Evolutionary conservation across 176 grass and related monocot genomes (phyloP).

Genomic region (Aegilops tauschii): DNA sequence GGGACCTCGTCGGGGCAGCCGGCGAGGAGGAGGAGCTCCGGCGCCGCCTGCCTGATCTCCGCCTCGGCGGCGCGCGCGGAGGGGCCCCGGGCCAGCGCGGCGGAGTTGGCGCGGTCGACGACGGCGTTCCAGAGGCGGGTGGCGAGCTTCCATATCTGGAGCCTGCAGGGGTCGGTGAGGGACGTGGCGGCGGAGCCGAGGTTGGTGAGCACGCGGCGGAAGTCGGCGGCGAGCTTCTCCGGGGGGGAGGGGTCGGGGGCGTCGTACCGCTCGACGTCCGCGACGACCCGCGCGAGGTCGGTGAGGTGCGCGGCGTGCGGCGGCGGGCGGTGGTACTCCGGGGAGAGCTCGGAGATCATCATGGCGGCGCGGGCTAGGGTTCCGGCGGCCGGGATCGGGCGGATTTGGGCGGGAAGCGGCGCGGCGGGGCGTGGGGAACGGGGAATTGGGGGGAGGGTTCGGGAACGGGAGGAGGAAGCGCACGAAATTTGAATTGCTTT

Average conservation of each 20-base stretch:
- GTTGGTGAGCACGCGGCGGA: slow-evolving; percentile 51
- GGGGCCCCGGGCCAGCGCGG: not conserved
- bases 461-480: not conserved
- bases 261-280: slow-evolving; percentile 50
- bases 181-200: slow-evolving; percentile 39
- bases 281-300: slow-evolving; percentile 55
- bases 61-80: slow-evolving; percentile 37
- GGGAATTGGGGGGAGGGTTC: not conserved
- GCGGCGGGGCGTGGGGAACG: not conserved
- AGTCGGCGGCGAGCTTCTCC: slow-evolving; percentile 42
- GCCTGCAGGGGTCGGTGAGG: slow-evolving; percentile 40
- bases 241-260: slow-evolving; percentile 37
- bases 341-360: slow-evolving; percentile 99
- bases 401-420: slow-evolving; percentile 33
- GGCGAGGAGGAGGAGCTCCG: slow-evolving; percentile 67
- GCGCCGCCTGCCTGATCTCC: slow-evolving; percentile 73
- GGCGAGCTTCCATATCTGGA: slow-evolving; percentile 78
- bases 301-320: slow-evolving; percentile 42
- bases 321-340: slow-evolving; percentile 56
- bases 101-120: slow-evolving; percentile 76
- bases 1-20: slow-evolving; percentile 51
- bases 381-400: slow-evolving; percentile 9
- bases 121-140: slow-evolving; percentile 92
- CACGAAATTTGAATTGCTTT: slow-evolving; percentile 20
- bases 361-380: slow-evolving; percentile 29